Conservation (phyloP, 1,139 yeast species). For the Kurtzmaniella quercitrusa region DNA sequence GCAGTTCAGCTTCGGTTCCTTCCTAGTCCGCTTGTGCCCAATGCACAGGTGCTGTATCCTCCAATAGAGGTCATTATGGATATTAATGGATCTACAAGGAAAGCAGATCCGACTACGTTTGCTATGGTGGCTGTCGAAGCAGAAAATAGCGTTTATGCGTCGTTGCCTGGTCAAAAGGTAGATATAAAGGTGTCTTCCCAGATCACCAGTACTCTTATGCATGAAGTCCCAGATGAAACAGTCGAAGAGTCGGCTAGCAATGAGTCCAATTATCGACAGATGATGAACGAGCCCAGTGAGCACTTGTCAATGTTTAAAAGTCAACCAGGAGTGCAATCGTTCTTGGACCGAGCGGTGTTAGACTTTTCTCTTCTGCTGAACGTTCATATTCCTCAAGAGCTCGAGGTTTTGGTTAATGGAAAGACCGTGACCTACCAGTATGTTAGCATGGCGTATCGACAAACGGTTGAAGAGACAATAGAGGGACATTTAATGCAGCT, state of each 20-base stretch:
- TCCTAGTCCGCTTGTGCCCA: constrained; percentile 38
- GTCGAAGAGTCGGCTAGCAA: neutral
- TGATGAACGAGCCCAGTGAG: constrained; percentile 27
- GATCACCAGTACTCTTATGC: constrained; percentile 26
- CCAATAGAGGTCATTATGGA: constrained; percentile 55
- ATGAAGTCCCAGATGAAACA: neutral
- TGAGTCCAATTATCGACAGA: constrained; percentile 1
- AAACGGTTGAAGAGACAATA: constrained; percentile 41
- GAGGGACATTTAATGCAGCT: constrained; percentile 36
- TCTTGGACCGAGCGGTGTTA: constrained; percentile 33
- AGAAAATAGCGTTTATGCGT: constrained; percentile 37
- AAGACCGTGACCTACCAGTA: constrained; percentile 37
- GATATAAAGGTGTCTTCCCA: constrained; percentile 48
- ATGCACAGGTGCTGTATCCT: constrained; percentile 33
- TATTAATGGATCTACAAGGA: constrained; percentile 27
- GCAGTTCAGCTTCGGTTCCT: constrained; percentile 44
- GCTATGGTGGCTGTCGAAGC: constrained; percentile 44
- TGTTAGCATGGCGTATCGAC: constrained; percentile 36
- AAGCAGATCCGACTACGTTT: constrained; percentile 38
- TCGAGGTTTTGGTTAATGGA: constrained; percentile 36
- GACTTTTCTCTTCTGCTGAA: constrained; percentile 26
- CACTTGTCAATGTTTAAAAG: constrained; percentile 24
- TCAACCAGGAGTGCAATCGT: constrained; percentile 48
- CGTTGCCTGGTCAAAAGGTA: constrained; percentile 33
- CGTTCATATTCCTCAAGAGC: constrained; percentile 29